These are phyloP conservation scores for Psilocybe subaeruginosa DNA, from an alignment of 768 basidiomycete genomes.

Conservation along the genomic window DNA sequence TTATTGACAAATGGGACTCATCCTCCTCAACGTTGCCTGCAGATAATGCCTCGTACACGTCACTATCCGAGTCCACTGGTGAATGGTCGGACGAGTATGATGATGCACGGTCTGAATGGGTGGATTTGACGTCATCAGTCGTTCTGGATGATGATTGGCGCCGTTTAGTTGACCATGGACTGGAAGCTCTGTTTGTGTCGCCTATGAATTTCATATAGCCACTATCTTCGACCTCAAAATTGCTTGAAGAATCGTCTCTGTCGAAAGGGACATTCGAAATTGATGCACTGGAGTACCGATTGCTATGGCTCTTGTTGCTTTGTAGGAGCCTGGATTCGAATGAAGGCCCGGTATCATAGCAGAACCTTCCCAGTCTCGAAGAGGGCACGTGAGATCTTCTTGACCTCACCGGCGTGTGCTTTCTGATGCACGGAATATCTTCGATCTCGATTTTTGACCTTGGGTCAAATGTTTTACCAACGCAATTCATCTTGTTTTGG, in stretches of 20 bases:
- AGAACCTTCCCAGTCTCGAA: neutral
- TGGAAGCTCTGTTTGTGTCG: neutral
- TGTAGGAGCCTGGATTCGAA: neutral
- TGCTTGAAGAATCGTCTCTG: neutral
- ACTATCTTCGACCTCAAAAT: neutral
- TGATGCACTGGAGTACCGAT: neutral
- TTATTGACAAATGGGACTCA: neutral
- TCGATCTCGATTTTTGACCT: conserved; percentile 4
- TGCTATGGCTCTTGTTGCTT: neutral
- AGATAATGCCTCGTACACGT: neutral
- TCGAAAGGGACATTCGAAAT: neutral
- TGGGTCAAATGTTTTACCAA: neutral
- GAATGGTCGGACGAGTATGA: neutral
- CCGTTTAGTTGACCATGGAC: conserved; percentile 6
- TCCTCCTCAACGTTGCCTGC: neutral
- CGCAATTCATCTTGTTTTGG: neutral
- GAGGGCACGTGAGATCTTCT: neutral
- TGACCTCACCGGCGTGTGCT: neutral
- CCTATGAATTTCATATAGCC: neutral
- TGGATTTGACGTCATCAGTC: neutral
- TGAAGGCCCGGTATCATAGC: neutral
- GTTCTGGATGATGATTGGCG: conserved; percentile 6
- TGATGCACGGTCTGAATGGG: neutral
- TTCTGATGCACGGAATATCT: neutral
- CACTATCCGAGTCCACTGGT: neutral